Base-by-base conservation (phyloP, 1,284 basidiomycete genomes). In the Bjerkandera adusta region DNA sequence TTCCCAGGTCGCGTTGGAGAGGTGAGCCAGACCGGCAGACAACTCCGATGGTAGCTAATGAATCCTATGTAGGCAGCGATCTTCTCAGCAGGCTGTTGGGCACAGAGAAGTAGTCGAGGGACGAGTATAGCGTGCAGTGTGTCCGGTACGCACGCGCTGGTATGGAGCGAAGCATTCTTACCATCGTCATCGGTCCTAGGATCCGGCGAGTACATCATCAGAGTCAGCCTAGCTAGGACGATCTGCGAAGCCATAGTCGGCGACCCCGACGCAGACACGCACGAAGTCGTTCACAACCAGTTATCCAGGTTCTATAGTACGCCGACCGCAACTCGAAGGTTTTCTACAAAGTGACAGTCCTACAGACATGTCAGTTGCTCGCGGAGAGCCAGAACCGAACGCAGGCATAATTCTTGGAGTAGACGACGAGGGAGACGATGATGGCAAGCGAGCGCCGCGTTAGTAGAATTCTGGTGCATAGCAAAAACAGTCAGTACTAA, bases 61-160 rank as follows among this genome's bases (percentile, higher is more conserved):
- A 13, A 30, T 25, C 20, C 27, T 15, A 12, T 32, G 27, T 61
- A 82, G 81, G 83, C 82, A 13, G 78, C 79, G 1, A 57, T 75
- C 5, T 84, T 75, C 53, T 81, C 85, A 22, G 77, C 82, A 12
- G 86, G 86, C 25, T 88, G 85, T 49, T 89, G 85, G 85, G 84
- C 83, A 1, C 52, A 59, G 34, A n/a, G 29, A 50, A 13, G 33
- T 46, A 13, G 45, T 43, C 12, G 46, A 36, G 18, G 30, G 15
- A 20, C 47, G 44, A 59, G 57, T 10, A 54, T 83, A 52, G 80
- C 83, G 20, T 87, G 83, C 53, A 89, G 86, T 50, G 71, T 89
- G 29, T 87, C 85, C 42, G 85, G 85, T 79, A 57, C 15, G 55
- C 34, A 18, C 24, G 20, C 18, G 21, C 15, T 10, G 33, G 21